Base-by-base conservation (phyloP, 75 land plant species). In the Cupressus sempervirens region DNA sequence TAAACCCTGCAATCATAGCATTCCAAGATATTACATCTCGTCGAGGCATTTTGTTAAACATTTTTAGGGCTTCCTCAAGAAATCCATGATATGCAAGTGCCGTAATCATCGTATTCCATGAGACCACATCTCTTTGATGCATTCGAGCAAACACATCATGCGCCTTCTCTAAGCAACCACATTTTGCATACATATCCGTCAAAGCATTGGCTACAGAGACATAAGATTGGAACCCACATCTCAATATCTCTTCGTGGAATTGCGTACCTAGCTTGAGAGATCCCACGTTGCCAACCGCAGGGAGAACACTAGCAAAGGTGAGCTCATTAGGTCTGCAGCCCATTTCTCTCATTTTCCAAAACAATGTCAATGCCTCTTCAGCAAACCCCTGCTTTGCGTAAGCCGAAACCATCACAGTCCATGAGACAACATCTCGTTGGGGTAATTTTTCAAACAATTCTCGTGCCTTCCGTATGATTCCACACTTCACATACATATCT, bases 31-130 rank as follows among this genome's bases (percentile, higher is more conserved):
- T 32, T 15, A 86, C 18, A 43, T 91, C 93, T 10, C 45, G 76
- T 67, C 48, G 77, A 48, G n/a, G 88, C 93, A 93, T 93, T 48
- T 75, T 32, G 15, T 38, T 14, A 80, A 92, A 89, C 26, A 84
- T 54, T 0, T 83, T 7, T 13, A 90, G 75, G 29, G 93, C 91
- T 41, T 88, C 84, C 26, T 72, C 54, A 18, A 68, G 70, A 29
- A 30, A 29, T 14, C 90, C 93, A 54, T 85, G 80, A 12, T 83
- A 86, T 77, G 82, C 84, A 82, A 88, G 86, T 35, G 85, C 95
- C 16, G 91, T 53, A 41, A 93, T 90, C 87, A 93, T 87, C 34
- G 87, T 82, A 15, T 91, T 94, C 94, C 92, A 91, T n/a, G 76
- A 87, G 14, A 89, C 85, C 40, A 76, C 75, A 75, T 89, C 87